These are phyloP conservation scores for Lichtheimia ramosa DNA, from an alignment of 371 early-diverging fungal genomes.

Conservation along the genomic window DNA sequence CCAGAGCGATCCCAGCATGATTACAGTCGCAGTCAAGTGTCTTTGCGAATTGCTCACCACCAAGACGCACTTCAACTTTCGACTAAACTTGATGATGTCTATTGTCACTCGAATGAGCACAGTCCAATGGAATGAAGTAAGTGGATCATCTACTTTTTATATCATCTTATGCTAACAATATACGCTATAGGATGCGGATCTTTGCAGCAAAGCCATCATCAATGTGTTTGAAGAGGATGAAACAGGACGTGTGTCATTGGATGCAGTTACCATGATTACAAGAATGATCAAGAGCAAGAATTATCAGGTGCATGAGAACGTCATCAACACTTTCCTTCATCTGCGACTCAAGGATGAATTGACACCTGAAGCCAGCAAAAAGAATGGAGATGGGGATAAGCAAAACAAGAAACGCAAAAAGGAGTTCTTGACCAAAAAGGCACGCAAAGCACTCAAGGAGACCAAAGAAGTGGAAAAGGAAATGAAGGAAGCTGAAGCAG, in stretches of 20 bases:
- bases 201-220: constrained; percentile 76
- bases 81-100: constrained; percentile 81
- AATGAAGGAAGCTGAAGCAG: constrained; percentile 84
- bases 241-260: constrained; percentile 81
- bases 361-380: constrained; percentile 43
- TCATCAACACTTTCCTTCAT: constrained; percentile 72
- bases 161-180: background rate
- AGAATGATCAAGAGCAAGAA: constrained; percentile 81
- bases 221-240: constrained; percentile 82
- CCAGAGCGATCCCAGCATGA: constrained; percentile 44
- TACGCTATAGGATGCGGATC: constrained; percentile 53
- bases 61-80: constrained; percentile 92
- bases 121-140: constrained; percentile 50
- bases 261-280: constrained; percentile 81
- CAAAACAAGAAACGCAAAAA: constrained; percentile 29
- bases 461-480: constrained; percentile 76
- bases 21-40: constrained; percentile 69
- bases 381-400: constrained; percentile 23
- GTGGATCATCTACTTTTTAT: background rate
- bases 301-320: constrained; percentile 72
- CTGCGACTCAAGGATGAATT: constrained; percentile 82
- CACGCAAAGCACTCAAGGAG: constrained; percentile 71
- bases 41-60: constrained; percentile 74
- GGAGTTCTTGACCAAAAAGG: constrained; percentile 75
- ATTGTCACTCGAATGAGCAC: constrained; percentile 73